Base-by-base conservation (phyloP, 169 alveolate species). In the Babesia bigemina region DNA sequence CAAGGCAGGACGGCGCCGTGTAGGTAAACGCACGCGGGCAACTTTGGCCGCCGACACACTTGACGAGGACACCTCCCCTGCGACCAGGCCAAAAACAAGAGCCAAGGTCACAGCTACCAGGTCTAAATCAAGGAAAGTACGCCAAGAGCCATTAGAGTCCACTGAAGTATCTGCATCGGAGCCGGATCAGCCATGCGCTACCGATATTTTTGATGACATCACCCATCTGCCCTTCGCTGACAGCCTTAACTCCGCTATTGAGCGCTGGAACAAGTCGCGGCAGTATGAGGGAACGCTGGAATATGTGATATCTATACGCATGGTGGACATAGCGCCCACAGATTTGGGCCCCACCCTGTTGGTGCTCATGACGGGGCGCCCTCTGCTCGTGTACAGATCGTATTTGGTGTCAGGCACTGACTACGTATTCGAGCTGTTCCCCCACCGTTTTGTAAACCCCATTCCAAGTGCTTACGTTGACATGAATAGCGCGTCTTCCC, bases 331-430 rank as follows among this genome's bases (percentile, higher is more conserved):
- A n/a, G 57, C 86, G 19, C 86, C 87, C 0, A 71, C 76, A 6
- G 91, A 84, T 53, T 44, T 24, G 16, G 92, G 92, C 26, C 92
- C 92, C 24, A 86, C 92, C 10, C 58, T 86, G 19, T 75, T 81
- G 12, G 79, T 84, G 36, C 39, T 86, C 50, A 48, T 86, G 39
- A 76, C 92, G 17, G 92, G 92, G 26, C 42, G 92, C 45, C 92
- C 92, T 7, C 70, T 79, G 44, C 60, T 86, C 21, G 36, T 86
- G 36, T 86, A 86, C 52, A 29, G 92, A 14, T 77, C 84, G 36
- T 86, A 63, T 22, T 66, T 60, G 49, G 26, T 66, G 48, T 29
- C n/a, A 7, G 29, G 76, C 29, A 66, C 21, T 8, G 73, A 42
- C 19, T 36, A 58, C 45, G 72, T 58, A 13, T 75, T 75, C 39